Evolutionary conservation across 2,329 filamentous ascomycete genomes (phyloP).

Genomic region (Gliomastix tumulicola): DNA sequence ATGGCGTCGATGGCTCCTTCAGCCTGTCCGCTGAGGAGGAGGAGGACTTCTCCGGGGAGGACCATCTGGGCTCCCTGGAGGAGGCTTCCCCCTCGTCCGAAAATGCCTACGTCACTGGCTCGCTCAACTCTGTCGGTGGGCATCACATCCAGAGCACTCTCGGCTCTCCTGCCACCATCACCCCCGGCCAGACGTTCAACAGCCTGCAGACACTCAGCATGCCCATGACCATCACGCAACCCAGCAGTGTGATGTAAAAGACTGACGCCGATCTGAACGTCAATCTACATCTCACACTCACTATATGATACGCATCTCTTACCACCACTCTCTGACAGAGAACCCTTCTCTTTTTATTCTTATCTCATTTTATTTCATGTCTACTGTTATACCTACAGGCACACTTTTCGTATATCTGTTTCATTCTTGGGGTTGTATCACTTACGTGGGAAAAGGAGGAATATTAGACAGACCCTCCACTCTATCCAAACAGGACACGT

Average conservation of each 20-base stretch:
- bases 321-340: too few relatives aligned
- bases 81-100: slow-evolving; percentile 71
- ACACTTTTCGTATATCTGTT: too few relatives aligned
- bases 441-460: too few relatives aligned
- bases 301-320: too few relatives aligned
- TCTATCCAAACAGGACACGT: too few relatives aligned
- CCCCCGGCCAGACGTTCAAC: slow-evolving; percentile 37
- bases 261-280: too few relatives aligned
- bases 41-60: slow-evolving; percentile 76
- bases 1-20: slow-evolving; percentile 50
- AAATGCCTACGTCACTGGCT: slow-evolving; percentile 50
- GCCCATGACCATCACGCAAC: slow-evolving; percentile 57
- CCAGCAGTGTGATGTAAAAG: slow-evolving; percentile 20
- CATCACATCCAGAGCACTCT: slow-evolving; percentile 1
- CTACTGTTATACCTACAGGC: too few relatives aligned
- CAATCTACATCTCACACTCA: slow-evolving; percentile 27
- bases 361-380: too few relatives aligned
- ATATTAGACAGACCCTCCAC: too few relatives aligned
- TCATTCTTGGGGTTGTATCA: too few relatives aligned
- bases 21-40: slow-evolving; percentile 75
- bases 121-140: slow-evolving; percentile 38
- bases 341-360: too few relatives aligned
- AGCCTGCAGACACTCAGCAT: slow-evolving; percentile 55
- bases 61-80: slow-evolving; percentile 73
- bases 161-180: slow-evolving; percentile 2